Percentiles rank a stretch among this genome's conserved stretches.
Evolutionary conservation across 441 rosid genomes (phyloP).

Genomic region (Eruca vesicaria): DNA sequence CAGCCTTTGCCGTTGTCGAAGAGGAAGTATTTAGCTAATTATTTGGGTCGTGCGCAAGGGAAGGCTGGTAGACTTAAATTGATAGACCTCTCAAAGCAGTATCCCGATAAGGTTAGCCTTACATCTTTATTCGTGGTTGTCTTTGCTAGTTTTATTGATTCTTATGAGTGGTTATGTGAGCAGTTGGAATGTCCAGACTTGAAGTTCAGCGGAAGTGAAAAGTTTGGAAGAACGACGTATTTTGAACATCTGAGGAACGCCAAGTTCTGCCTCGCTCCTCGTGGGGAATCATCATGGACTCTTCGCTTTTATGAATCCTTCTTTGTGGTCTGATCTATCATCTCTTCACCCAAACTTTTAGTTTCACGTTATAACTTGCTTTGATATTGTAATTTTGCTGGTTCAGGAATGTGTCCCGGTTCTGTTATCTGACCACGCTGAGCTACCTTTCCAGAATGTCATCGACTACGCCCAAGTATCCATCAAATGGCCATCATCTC

Average conservation of each 20-base stretch:
- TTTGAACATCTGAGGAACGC: constrained; percentile 89
- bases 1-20: constrained; percentile 75
- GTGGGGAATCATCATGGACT: constrained; percentile 98
- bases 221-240: constrained; percentile 74
- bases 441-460: constrained; percentile 89
- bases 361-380: not conserved
- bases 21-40: constrained; percentile 85
- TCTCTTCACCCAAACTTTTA: not conserved
- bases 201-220: constrained; percentile 83
- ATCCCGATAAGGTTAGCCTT: constrained; percentile 71
- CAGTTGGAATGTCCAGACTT: constrained; percentile 97
- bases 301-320: constrained; percentile 92
- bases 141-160: not conserved
- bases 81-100: constrained; percentile 78
- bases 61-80: constrained; percentile 84
- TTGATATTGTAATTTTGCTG: not conserved
- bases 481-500: constrained; percentile 91
- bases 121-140: not conserved
- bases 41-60: constrained; percentile 88
- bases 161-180: constrained; percentile 18
- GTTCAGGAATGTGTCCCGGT: constrained; percentile 95
- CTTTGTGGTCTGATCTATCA: constrained; percentile 68
- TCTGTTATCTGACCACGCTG: constrained; percentile 81
- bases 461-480: constrained; percentile 75
- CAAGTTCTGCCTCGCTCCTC: constrained; percentile 95